Base-by-base conservation (phyloP, 2,329 filamentous ascomycete genomes). In the Hypoxylon sp. region DNA sequence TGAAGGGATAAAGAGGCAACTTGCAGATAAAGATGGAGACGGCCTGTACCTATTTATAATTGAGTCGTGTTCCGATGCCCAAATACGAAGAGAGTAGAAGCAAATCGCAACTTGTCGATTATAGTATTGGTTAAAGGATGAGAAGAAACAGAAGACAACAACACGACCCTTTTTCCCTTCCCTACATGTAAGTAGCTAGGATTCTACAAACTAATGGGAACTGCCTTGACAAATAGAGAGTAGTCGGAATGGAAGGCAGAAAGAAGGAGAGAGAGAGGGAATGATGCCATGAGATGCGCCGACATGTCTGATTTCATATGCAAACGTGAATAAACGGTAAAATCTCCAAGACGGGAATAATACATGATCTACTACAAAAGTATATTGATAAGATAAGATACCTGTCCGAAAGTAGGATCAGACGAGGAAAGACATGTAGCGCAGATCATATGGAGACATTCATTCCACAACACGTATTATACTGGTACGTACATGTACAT, bases 301-400 rank as follows among this genome's bases (percentile, higher is more conserved):
- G 36, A 55, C 41, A 43, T 17, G 13, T 34, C 9, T 28, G 38
- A 45, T 55, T 32, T 48, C 41, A 57, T 57, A 36, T 48, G 53
- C 28, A 57, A 34, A 48, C 41, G n/a, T 14, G 28, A 36, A 5
- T 55, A 41, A 53, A 28, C 38, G 23, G 52, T 11, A 48, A 17
- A 43, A 14, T 36, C 25, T 19, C 34, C 21, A 43, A 38, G 23
- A 32, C 56, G 41, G 34, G 32, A 60, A 60, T 5, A 25, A 30
- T 59, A 59, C 56, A 41, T 51, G 3, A 9, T 7, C 28, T 30
- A 30, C 28, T 9, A 19, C 21, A 4, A 57, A 55, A 28, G 34
- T n/a, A 17, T 9, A 17, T 48, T 41, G 52, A 65, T 57, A 65
- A 57, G 57, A 61, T 65, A 61, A 61, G 51, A 57, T 65, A 65